A percentile compares a stretch with the other conserved stretches of the same genome.
Conservation (phyloP, 1,284 basidiomycete genomes). For the Xerocomus minutiporus region DNA sequence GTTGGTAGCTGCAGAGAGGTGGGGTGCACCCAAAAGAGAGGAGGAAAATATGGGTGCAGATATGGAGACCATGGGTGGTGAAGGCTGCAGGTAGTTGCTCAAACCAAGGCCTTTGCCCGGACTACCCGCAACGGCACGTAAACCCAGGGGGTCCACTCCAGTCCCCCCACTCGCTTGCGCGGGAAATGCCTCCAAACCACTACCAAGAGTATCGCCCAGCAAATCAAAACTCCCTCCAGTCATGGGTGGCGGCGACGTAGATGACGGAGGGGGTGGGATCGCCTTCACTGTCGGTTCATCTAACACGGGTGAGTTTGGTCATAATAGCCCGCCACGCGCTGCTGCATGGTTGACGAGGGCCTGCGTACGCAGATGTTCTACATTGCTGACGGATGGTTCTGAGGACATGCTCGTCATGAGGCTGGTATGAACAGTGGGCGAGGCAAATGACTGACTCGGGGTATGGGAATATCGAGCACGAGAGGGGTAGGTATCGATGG, state of each 20-base stretch:
- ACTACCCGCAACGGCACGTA: not conserved
- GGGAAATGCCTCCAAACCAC: not conserved
- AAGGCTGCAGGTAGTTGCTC: slow-evolving; percentile 2
- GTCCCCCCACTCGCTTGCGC: not conserved
- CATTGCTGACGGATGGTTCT: slow-evolving; percentile 19
- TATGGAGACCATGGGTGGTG: slow-evolving; percentile 3
- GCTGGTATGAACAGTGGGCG: slow-evolving; percentile 21
- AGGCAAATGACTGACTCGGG: slow-evolving; percentile 14
- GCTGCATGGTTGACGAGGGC: slow-evolving; percentile 54
- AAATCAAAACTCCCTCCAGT: slow-evolving; percentile 15
- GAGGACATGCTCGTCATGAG: slow-evolving; percentile 15
- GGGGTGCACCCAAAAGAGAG: slow-evolving; percentile 2
- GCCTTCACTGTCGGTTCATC: not conserved
- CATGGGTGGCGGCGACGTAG: slow-evolving; percentile 32
- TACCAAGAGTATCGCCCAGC: slow-evolving; percentile 9
- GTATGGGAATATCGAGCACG: slow-evolving; percentile 17
- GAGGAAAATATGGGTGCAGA: slow-evolving; percentile 10
- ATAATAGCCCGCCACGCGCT: slow-evolving; percentile 44
- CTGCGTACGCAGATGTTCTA: slow-evolving; percentile 47
- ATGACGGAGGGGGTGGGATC: slow-evolving; percentile 43
- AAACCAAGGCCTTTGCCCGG: not conserved
- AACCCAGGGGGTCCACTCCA: not conserved
- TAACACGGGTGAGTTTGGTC: slow-evolving; percentile 50
- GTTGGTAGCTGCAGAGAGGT: not conserved
- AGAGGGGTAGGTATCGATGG: slow-evolving; percentile 12